Conservation (phyloP, 2,329 filamentous ascomycete species). For the Dryadomyces quercivorus region DNA sequence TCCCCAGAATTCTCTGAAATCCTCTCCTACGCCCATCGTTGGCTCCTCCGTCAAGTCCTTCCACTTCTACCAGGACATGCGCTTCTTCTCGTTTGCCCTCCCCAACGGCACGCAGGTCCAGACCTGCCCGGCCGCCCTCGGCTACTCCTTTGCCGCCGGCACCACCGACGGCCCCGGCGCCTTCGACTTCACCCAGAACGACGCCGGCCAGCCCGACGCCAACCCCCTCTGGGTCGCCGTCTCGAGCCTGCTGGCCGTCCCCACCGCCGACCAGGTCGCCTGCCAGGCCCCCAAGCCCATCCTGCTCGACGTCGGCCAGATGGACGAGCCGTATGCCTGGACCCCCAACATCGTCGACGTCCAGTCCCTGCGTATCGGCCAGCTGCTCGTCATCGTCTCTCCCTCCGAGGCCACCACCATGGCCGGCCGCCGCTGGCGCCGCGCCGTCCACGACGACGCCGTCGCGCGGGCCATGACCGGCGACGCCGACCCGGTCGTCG, state of each 20-base stretch:
- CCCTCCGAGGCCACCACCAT: conserved; percentile 86
- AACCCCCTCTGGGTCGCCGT: conserved; percentile 73
- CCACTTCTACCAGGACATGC: conserved; percentile 77
- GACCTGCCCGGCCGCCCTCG: conserved; percentile 79
- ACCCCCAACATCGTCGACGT: conserved; percentile 81
- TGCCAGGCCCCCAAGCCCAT: conserved; percentile 79
- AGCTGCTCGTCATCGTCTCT: conserved; percentile 73
- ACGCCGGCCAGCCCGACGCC: conserved; percentile 53
- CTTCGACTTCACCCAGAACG: conserved; percentile 85
- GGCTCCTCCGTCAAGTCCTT: conserved; percentile 64
- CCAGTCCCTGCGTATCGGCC: conserved; percentile 70
- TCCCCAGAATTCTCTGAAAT: conserved; percentile 39
- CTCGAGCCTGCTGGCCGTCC: conserved; percentile 55
- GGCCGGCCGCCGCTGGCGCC: conserved; percentile 77
- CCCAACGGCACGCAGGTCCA: conserved; percentile 55
- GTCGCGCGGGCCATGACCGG: conserved; percentile 23
- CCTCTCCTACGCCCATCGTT: conserved; percentile 35
- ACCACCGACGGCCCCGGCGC: conserved; percentile 84
- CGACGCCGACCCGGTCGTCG: conserved; percentile 51
- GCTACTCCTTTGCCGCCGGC: conserved; percentile 86
- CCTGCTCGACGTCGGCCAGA: conserved; percentile 73
- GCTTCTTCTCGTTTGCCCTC: conserved; percentile 59
- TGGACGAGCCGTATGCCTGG: conserved; percentile 67
- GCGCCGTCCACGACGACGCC: conserved; percentile 47
- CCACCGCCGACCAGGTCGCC: conserved; percentile 52